Base-by-base conservation (phyloP, 208 protist species). In the Crithidia fasciculata region DNA sequence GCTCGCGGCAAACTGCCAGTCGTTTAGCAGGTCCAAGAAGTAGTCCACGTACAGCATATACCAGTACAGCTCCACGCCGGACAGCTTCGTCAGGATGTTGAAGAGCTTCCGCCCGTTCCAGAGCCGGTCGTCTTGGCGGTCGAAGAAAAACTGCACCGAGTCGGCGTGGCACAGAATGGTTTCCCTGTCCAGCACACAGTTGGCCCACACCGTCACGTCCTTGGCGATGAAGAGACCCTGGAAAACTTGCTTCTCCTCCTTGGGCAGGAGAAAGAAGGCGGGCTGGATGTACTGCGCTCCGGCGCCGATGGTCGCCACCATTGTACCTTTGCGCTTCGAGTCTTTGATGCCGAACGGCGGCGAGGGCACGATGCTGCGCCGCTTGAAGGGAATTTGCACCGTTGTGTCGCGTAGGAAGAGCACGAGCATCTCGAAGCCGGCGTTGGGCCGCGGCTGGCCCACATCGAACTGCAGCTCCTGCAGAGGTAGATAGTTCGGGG, bases 291-390 rank as follows among this genome's bases (percentile, higher is more conserved):
- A 94, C 80, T 92, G 86, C 54, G 92, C 85, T 2, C 90, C 89
- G 10, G 73, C 81, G 5, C 89, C 90, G 15, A 95, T 69, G 18
- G 80, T 87, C 3, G 84, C 74, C 15, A 74, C 62, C n/a, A 97
- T 37, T 45, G 85, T 73, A 4, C 90, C 93, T 15, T 90, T 88
- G 19, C 78, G 76, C 40, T 84, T 73, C 15, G 90, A 95, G 78
- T 95, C 89, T 9, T 68, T 59, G 58, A 97, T 93, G 64, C 93
- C 90, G 72, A 95, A 95, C 8, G 93, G 93, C 15, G 93, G 93
- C n/a, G 84, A 87, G 10, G 89, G 89, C 13, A 86, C 81, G 10
- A 81, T 66, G 64, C 52, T 81, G 50, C 88, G 85, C 10, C 91
- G 87, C 80, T 95, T 95, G 67, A 97, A 97, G 0, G 93, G 85